These are phyloP conservation scores for Vanilla planifolia DNA, from an alignment of 106 monocot species.

Conservation along the genomic window DNA sequence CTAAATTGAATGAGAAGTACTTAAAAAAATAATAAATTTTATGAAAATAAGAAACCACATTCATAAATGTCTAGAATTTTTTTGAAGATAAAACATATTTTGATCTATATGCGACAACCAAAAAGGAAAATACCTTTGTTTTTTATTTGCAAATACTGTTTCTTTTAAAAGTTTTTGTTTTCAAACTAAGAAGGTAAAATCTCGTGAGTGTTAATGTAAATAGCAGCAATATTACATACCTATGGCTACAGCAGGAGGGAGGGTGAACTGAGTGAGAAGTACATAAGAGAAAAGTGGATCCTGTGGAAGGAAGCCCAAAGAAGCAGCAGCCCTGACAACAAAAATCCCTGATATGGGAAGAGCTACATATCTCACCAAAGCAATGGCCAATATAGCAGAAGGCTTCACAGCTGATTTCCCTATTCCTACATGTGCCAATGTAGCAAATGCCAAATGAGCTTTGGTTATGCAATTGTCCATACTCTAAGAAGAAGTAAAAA, in stretches of 20 bases:
- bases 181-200: no score
- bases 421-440: background rate
- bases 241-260: constrained; percentile 14
- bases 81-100: no score
- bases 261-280: constrained; percentile 15
- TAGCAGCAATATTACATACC: constrained; percentile 1
- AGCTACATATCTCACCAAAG: constrained; percentile 1
- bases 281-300: constrained; percentile 17
- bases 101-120: no score
- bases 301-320: constrained; percentile 8
- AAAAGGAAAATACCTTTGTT: no score
- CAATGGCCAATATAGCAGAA: background rate
- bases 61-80: no score
- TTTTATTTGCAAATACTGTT: no score
- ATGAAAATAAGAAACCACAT: constrained; percentile 8
- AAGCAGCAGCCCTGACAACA: constrained; percentile 10
- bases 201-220: no score
- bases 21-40: constrained; percentile 14
- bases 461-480: background rate
- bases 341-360: constrained; percentile 15
- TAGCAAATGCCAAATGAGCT: no score
- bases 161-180: no score
- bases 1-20: constrained; percentile 15
- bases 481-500: background rate
- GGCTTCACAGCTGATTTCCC: constrained; percentile 13